phyloP scores from a whole-genome alignment of 495 filamentous ascomycete species.

The Gamarada debralockiae region DNA sequence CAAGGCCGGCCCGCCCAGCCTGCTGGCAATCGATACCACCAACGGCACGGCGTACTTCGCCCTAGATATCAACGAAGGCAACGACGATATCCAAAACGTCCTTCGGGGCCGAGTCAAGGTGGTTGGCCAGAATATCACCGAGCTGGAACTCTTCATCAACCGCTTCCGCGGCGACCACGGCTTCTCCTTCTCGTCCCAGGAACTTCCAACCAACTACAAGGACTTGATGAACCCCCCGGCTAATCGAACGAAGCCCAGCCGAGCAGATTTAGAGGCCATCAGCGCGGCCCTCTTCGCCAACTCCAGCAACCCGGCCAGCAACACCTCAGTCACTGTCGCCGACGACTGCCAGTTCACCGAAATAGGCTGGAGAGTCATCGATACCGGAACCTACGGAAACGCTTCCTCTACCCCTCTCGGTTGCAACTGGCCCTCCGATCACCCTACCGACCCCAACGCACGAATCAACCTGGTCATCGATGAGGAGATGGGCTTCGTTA shows the following conservation, averaged over 20 bases:
- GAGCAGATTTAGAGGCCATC: neutral
- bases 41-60: constrained; percentile 25
- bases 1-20: constrained; percentile 19
- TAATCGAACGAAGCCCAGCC: constrained; percentile 7
- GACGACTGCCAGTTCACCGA: constrained; percentile 9
- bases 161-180: constrained; percentile 13
- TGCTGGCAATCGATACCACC: constrained; percentile 11
- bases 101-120: constrained; percentile 27
- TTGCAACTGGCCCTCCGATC: constrained; percentile 5
- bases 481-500: constrained; percentile 6
- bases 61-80: constrained; percentile 22
- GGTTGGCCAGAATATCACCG: constrained; percentile 23
- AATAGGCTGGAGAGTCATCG: constrained; percentile 6
- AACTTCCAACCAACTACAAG: constrained; percentile 6
- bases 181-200: constrained; percentile 6
- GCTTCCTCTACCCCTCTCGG: constrained; percentile 3
- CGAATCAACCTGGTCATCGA: constrained; percentile 6
- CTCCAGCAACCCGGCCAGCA: neutral
- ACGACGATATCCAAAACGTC: constrained; percentile 23
- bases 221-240: constrained; percentile 1
- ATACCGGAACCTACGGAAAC: constrained; percentile 3
- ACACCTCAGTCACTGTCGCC: constrained; percentile 2
- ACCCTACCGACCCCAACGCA: constrained; percentile 8
- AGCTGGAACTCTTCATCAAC: constrained; percentile 27
- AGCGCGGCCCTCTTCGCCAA: constrained; percentile 3